Evolutionary conservation across 2,329 filamentous ascomycete species (phyloP).

Genomic region (Aureobasidium mangrovei): DNA sequence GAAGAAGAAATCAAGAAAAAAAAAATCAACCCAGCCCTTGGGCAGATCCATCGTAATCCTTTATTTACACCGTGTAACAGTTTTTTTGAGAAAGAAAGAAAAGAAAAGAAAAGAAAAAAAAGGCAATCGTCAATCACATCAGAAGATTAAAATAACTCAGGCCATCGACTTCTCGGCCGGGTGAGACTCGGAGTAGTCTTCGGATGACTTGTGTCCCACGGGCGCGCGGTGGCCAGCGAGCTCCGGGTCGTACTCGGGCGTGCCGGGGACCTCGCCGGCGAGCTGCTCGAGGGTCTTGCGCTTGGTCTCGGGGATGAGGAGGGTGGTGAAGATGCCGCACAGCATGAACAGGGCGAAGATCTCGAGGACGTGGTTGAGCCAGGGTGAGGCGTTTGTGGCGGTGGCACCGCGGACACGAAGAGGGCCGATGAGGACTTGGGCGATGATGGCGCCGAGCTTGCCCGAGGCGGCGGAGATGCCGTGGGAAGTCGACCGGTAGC

Average conservation of each 20-base stretch:
- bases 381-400: conserved; percentile 48
- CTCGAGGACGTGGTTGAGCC: conserved; percentile 65
- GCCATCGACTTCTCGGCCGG: conserved; percentile 4
- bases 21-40: conserved; percentile 4
- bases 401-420: conserved; percentile 46
- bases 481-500: conserved; percentile 40
- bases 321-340: conserved; percentile 55
- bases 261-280: conserved; percentile 57
- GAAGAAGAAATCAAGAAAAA: not conserved
- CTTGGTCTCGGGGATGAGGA: conserved; percentile 72
- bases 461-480: conserved; percentile 41
- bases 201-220: not conserved
- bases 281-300: conserved; percentile 64
- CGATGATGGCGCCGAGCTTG: conserved; percentile 42
- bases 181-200: conserved; percentile 1
- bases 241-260: conserved; percentile 34
- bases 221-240: not conserved
- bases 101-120: not conserved
- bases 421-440: conserved; percentile 41
- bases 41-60: not conserved
- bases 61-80: conserved; percentile 4
- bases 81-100: not conserved
- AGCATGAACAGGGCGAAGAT: conserved; percentile 78
- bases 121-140: not conserved
- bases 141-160: not conserved